phyloP scores from a whole-genome alignment of 345 rosid genomes.

The Dovyalis caffra region DNA sequence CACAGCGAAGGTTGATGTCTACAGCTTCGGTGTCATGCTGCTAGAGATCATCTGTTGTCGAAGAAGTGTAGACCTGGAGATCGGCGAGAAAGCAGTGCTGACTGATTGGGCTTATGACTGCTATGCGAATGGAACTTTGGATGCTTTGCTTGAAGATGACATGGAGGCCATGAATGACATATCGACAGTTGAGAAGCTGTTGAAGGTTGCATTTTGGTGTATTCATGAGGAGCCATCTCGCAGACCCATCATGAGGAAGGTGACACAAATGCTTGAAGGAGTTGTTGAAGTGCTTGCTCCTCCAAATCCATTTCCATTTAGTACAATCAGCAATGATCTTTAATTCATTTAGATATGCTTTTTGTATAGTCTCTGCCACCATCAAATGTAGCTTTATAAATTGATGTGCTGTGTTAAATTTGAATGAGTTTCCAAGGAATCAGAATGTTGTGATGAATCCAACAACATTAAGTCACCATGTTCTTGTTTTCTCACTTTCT shows the following conservation, averaged over 20 bases:
- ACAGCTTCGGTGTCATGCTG: slow-evolving; percentile 16
- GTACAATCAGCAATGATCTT: not conserved
- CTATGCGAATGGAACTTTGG: not conserved
- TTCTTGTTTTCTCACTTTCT: too few relatives aligned
- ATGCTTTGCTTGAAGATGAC: not conserved
- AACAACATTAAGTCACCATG: too few relatives aligned
- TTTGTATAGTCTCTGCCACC: too few relatives aligned
- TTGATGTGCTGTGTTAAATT: too few relatives aligned
- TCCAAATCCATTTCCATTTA: slow-evolving; percentile 1
- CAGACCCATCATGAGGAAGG: slow-evolving; percentile 15
- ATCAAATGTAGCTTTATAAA: too few relatives aligned
- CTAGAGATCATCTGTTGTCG: slow-evolving; percentile 17
- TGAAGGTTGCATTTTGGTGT: slow-evolving; percentile 20
- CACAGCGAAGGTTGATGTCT: slow-evolving; percentile 10
- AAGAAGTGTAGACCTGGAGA: not conserved
- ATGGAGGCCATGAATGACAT: not conserved
- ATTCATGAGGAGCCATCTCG: slow-evolving; percentile 19
- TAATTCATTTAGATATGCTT: not conserved
- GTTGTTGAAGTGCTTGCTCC: not conserved
- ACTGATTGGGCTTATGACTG: slow-evolving; percentile 23
- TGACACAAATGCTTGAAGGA: slow-evolving; percentile 13
- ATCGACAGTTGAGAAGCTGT: not conserved
- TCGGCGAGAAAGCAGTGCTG: not conserved
- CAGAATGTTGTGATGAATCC: too few relatives aligned
- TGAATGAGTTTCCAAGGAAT: too few relatives aligned